Evolutionary conservation across 1,284 basidiomycete species (phyloP).

Genomic region (Ganoderma leucocontextum): DNA sequence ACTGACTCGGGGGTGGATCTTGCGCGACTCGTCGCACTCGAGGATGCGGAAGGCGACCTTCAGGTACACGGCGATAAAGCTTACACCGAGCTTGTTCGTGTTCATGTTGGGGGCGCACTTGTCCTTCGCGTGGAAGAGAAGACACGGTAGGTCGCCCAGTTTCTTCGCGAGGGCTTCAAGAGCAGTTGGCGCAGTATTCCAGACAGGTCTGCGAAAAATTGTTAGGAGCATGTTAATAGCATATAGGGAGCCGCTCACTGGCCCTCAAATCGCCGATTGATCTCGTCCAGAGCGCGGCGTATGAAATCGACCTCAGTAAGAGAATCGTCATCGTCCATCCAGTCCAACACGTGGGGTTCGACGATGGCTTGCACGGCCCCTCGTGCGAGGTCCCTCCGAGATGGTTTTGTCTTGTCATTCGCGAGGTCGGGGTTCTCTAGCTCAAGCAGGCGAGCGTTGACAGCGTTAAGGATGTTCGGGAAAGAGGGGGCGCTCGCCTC

Average conservation of each 20-base stretch:
- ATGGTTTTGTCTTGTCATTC: neutral
- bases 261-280: constrained; percentile 46
- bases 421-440: neutral
- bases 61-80: constrained; percentile 49
- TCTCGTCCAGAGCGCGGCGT: constrained; percentile 34
- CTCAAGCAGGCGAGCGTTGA: constrained; percentile 15
- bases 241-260: constrained; percentile 19
- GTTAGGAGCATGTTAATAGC: neutral
- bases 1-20: constrained; percentile 56
- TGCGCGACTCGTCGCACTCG: constrained; percentile 50
- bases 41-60: constrained; percentile 53
- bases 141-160: constrained; percentile 52
- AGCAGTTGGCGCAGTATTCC: constrained; percentile 38
- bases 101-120: constrained; percentile 40
- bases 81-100: constrained; percentile 37
- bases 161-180: constrained; percentile 47
- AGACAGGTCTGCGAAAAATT: constrained; percentile 43
- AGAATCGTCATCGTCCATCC: constrained; percentile 55
- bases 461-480: constrained; percentile 20
- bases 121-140: constrained; percentile 50
- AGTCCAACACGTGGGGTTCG: constrained; percentile 50
- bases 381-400: constrained; percentile 42
- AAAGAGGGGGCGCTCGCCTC: constrained; percentile 25
- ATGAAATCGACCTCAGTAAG: constrained; percentile 43
- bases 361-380: constrained; percentile 48